These are phyloP conservation scores for Saprolegnia diclina DNA, from an alignment of 352 stramenopile genomes.

Conservation along the genomic window DNA sequence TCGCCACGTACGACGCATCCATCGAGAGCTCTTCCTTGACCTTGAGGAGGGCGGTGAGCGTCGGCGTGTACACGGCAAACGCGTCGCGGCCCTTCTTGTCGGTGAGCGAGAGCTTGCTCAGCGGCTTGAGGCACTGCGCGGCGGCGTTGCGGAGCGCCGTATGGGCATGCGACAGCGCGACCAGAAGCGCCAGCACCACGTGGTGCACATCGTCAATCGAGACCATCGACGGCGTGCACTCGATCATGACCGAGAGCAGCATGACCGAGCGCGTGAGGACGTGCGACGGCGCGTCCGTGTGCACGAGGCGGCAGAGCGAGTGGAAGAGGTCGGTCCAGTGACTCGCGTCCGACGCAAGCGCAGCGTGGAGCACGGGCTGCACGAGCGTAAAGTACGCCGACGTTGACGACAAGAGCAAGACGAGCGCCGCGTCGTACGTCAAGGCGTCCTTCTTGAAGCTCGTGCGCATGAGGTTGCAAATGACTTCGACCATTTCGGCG, in stretches of 20 bases:
- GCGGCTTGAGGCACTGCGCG: constrained; percentile 47
- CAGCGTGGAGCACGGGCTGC: constrained; percentile 32
- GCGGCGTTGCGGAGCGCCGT: constrained; percentile 54
- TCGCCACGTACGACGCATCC: constrained; percentile 50
- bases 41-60: constrained; percentile 43
- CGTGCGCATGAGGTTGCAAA: constrained; percentile 40
- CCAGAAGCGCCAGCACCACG: constrained; percentile 54
- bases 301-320: constrained; percentile 15
- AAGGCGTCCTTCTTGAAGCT: constrained; percentile 39
- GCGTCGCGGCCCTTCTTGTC: constrained; percentile 28
- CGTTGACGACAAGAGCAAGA: constrained; percentile 56
- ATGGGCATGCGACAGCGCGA: constrained; percentile 50
- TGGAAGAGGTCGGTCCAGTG: constrained; percentile 13
- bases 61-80: constrained; percentile 36
- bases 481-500: constrained; percentile 43
- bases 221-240: constrained; percentile 11
- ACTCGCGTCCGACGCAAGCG: not conserved
- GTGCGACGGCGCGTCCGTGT: not conserved
- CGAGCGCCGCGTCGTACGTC: constrained; percentile 59
- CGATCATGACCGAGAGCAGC: constrained; percentile 20
- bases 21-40: constrained; percentile 73
- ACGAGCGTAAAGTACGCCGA: constrained; percentile 55
- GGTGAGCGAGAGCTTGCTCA: constrained; percentile 37
- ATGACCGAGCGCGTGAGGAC: constrained; percentile 3
- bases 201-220: constrained; percentile 26